phyloP scores from a whole-genome alignment of 192 early-diverging fungal genomes.

The Spinellus fusiger region DNA sequence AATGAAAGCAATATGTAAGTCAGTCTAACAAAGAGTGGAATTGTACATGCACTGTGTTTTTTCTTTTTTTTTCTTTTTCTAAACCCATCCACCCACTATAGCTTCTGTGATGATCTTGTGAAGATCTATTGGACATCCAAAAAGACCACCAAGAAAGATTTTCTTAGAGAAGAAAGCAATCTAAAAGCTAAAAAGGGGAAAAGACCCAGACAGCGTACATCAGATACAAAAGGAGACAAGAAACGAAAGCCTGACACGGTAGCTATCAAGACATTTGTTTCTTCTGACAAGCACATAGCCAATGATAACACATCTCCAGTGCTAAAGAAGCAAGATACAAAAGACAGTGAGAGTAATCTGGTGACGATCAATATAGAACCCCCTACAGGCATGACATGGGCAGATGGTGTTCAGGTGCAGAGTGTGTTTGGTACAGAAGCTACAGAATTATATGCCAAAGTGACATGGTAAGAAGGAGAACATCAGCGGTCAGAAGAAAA shows the following conservation, averaged over 20 bases:
- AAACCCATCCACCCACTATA: not conserved
- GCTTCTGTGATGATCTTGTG: not conserved
- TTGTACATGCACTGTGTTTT: not conserved
- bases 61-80: not conserved
- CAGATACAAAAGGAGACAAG: not conserved
- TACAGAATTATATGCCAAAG: no score
- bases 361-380: no score
- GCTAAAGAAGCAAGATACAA: no score
- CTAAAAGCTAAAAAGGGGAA: not conserved
- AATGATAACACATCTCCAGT: no score
- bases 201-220: not conserved
- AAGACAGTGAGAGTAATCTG: no score
- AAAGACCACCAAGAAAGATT: not conserved
- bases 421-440: no score
- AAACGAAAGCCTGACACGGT: not conserved
- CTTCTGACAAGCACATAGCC: no score
- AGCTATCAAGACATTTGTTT: not conserved
- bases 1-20: slow-evolving; percentile 3
- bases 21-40: no score
- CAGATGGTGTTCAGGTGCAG: no score
- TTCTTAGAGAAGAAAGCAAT: not conserved
- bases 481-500: not conserved
- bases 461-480: no score
- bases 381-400: no score
- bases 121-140: slow-evolving; percentile 1